phyloP scores from a whole-genome alignment of 2,329 filamentous ascomycete genomes.

The Paraphoma chrysanthemicola region DNA sequence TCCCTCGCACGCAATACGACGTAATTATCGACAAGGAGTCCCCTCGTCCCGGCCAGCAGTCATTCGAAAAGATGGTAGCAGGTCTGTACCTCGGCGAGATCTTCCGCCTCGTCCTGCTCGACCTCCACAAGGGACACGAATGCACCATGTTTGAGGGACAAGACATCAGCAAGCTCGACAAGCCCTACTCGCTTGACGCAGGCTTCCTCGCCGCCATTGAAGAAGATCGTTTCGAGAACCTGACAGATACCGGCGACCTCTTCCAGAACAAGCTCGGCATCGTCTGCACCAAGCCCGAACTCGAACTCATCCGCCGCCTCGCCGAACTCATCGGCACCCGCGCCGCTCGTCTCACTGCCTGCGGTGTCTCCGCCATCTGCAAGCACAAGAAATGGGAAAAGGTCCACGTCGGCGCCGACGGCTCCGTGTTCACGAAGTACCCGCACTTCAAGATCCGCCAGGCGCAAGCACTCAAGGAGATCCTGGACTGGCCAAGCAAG shows the following conservation, averaged over 20 bases:
- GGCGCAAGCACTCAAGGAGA: slow-evolving; percentile 88
- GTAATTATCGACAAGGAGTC: slow-evolving; percentile 88
- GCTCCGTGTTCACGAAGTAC: slow-evolving; percentile 99
- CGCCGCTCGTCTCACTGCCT: slow-evolving; percentile 89
- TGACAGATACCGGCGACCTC: slow-evolving; percentile 84
- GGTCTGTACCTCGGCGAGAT: slow-evolving; percentile 94
- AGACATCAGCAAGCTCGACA: slow-evolving; percentile 79
- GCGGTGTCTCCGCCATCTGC: slow-evolving; percentile 94
- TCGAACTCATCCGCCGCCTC: slow-evolving; percentile 86
- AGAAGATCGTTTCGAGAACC: slow-evolving; percentile 94
- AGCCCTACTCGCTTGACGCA: slow-evolving; percentile 87
- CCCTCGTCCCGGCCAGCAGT: slow-evolving; percentile 89
- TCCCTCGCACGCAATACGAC: slow-evolving; percentile 88
- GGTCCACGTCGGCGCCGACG: slow-evolving; percentile 95
- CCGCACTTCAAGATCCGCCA: slow-evolving; percentile 96
- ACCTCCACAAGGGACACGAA: slow-evolving; percentile 72
- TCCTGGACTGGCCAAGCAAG: slow-evolving; percentile 89
- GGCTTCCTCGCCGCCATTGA: slow-evolving; percentile 94
- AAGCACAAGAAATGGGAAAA: slow-evolving; percentile 90
- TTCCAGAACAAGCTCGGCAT: slow-evolving; percentile 80
- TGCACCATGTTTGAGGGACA: slow-evolving; percentile 82
- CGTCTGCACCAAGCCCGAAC: slow-evolving; percentile 74
- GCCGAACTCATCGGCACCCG: slow-evolving; percentile 95
- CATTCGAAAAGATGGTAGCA: slow-evolving; percentile 98
- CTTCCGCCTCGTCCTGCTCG: slow-evolving; percentile 85